These are phyloP conservation scores for Mycena haematopus DNA, from an alignment of 768 basidiomycete species.

Conservation along the genomic window DNA sequence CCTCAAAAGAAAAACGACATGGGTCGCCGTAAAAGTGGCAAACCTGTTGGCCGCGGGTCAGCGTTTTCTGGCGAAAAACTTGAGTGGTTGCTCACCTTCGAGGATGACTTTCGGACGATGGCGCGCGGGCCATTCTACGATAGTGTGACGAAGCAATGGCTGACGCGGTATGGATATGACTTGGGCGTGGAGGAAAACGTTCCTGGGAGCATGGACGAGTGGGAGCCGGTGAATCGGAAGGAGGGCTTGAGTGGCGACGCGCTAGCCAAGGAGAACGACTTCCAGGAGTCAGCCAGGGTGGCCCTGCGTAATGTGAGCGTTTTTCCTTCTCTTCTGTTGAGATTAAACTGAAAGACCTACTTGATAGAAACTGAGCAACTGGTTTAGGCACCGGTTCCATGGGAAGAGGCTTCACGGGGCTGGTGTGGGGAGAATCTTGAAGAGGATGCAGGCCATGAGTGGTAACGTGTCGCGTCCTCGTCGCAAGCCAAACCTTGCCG, in stretches of 20 bases:
- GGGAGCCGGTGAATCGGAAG: constrained; percentile 1
- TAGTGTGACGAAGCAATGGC: background rate
- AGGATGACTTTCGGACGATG: background rate
- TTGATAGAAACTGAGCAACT: constrained; percentile 22
- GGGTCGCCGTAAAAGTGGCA: background rate
- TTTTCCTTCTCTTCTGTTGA: too few species aligned
- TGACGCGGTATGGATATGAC: constrained; percentile 16
- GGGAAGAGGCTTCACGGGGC: constrained; percentile 6
- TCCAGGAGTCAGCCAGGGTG: background rate
- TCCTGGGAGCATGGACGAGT: background rate
- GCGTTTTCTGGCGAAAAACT: constrained; percentile 10
- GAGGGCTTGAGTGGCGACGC: background rate
- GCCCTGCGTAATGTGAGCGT: too few species aligned
- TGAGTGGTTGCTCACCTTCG: background rate
- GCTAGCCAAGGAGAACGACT: constrained; percentile 4
- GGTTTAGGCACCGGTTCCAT: constrained; percentile 14
- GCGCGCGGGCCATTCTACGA: constrained; percentile 1
- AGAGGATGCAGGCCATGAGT: constrained; percentile 2
- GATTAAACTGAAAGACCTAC: background rate
- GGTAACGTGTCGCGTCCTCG: background rate
- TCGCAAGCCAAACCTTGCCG: background rate
- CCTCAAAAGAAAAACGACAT: background rate
- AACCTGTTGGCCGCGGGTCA: background rate
- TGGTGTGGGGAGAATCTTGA: background rate
- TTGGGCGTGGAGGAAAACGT: background rate